phyloP scores from a whole-genome alignment of 345 rosid species.

The Lepidium sativum region DNA sequence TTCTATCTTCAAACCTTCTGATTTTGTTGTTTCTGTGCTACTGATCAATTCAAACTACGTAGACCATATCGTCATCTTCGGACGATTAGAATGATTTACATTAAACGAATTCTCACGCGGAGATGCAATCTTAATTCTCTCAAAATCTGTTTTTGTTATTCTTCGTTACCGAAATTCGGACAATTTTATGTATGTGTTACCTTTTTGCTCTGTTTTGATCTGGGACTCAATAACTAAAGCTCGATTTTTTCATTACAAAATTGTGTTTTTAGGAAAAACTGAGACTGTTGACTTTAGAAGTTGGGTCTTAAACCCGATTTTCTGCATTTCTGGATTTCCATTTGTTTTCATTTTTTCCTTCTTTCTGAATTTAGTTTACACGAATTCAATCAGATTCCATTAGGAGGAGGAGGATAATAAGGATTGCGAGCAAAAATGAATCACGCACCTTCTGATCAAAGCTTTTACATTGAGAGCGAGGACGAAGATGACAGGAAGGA shows the following conservation, averaged over 20 bases:
- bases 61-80: not conserved
- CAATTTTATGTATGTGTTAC: not conserved
- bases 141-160: not conserved
- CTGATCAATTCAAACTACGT: not conserved
- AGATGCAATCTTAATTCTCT: not conserved
- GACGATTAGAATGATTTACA: not conserved
- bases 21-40: not conserved
- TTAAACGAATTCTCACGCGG: not conserved
- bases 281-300: conserved; percentile 18
- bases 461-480: conserved; percentile 83
- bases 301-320: not conserved
- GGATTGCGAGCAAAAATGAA: conserved; percentile 40
- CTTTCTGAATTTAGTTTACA: not conserved
- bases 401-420: not conserved
- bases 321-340: not conserved
- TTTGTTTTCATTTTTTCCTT: not conserved
- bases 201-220: not conserved
- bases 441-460: conserved; percentile 80
- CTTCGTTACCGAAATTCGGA: not conserved
- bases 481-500: conserved; percentile 63
- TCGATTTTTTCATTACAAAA: not conserved
- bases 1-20: not conserved
- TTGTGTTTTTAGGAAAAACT: conserved; percentile 12
- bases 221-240: not conserved
- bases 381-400: not conserved